These are phyloP conservation scores for Phascolomyces articulosus DNA, from an alignment of 371 early-diverging fungal genomes.

Conservation along the genomic window DNA sequence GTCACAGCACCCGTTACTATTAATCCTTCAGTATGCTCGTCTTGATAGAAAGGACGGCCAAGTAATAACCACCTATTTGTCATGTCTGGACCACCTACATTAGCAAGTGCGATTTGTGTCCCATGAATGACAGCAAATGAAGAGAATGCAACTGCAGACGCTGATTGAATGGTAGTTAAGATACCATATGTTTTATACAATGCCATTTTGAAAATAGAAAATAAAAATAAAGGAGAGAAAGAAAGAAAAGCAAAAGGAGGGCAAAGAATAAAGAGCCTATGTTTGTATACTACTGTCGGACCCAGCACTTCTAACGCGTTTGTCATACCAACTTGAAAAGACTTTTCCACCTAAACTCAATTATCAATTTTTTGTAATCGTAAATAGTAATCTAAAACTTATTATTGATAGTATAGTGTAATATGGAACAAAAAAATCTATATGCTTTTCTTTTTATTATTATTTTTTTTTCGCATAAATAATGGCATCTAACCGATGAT, in stretches of 20 bases:
- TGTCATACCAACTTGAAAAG: neutral
- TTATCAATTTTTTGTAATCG: neutral
- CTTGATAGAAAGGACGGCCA: conserved; percentile 51
- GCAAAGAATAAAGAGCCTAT: neutral
- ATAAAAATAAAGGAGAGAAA: neutral
- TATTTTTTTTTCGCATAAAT: neutral
- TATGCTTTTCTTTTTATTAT: neutral
- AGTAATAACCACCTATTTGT: conserved; percentile 40
- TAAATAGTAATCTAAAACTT: no score
- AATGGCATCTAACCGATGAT: conserved; percentile 49
- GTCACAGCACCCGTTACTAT: conserved; percentile 41
- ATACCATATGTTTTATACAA: conserved; percentile 24
- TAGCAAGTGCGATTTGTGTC: conserved; percentile 27
- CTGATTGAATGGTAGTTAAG: conserved; percentile 36
- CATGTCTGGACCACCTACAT: conserved; percentile 32
- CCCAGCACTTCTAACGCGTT: neutral
- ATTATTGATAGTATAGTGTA: no score
- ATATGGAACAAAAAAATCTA: no score
- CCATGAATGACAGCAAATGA: conserved; percentile 24
- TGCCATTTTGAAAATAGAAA: neutral
- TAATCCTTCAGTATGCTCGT: conserved; percentile 38
- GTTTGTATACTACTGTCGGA: neutral
- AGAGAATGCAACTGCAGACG: conserved; percentile 42
- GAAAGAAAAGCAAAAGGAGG: neutral
- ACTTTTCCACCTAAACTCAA: neutral